Conservation (phyloP, 352 stramenopile genomes). For the Phytophthora fragariaefolia region DNA sequence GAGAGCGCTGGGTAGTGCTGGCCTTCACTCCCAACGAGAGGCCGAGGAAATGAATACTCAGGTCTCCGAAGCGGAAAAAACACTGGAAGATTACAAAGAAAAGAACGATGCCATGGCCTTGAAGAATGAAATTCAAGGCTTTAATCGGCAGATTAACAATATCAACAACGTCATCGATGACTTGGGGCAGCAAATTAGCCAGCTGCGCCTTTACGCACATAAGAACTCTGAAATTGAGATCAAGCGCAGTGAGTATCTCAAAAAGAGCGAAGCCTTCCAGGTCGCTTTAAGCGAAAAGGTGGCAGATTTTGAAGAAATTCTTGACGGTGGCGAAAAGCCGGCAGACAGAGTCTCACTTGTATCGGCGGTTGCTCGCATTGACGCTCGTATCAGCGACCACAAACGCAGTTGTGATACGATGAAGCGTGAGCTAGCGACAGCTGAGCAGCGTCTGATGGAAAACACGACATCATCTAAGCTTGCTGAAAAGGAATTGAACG, state of each 20-base stretch:
- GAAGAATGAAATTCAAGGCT: slow-evolving; percentile 53
- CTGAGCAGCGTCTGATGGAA: slow-evolving; percentile 58
- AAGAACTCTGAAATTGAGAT: slow-evolving; percentile 61
- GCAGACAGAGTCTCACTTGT: slow-evolving; percentile 40
- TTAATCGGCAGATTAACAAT: slow-evolving; percentile 52
- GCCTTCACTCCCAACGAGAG: slow-evolving; percentile 56
- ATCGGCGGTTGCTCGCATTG: slow-evolving; percentile 29
- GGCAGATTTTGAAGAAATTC: slow-evolving; percentile 45
- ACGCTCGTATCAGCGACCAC: slow-evolving; percentile 31
- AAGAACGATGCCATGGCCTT: slow-evolving; percentile 46
- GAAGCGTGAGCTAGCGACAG: slow-evolving; percentile 37
- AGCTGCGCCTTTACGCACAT: slow-evolving; percentile 58
- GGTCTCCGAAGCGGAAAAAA: slow-evolving; percentile 55
- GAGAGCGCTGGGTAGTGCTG: slow-evolving; percentile 44
- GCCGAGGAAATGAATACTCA: slow-evolving; percentile 53
- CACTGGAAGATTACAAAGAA: slow-evolving; percentile 49
- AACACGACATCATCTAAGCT: slow-evolving; percentile 59
- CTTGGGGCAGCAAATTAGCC: slow-evolving; percentile 59
- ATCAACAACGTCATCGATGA: slow-evolving; percentile 49
- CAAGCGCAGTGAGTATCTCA: slow-evolving; percentile 48
- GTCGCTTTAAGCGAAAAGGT: slow-evolving; percentile 54
- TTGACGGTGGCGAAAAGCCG: slow-evolving; percentile 36
- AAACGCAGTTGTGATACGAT: slow-evolving; percentile 30
- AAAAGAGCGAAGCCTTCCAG: slow-evolving; percentile 53
- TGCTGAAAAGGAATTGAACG: slow-evolving; percentile 49